Conservation (phyloP, 306 rosid genomes). For the Chamaecrista fasciculata region DNA sequence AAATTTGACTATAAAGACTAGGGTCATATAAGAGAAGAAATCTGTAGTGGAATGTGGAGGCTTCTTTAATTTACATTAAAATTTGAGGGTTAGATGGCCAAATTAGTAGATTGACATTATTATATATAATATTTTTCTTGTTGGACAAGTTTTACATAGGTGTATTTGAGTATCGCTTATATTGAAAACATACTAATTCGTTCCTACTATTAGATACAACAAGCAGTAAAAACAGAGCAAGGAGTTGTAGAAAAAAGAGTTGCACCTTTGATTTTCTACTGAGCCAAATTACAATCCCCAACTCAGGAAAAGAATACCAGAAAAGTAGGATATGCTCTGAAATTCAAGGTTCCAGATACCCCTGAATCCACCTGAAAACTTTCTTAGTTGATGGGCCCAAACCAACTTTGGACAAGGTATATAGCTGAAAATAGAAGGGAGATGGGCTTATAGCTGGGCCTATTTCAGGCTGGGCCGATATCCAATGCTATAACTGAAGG, state of each 20-base stretch:
- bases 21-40: constrained; percentile 15
- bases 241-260: background rate
- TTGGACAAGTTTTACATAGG: background rate
- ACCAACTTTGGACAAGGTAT: too few species aligned
- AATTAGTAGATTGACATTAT: background rate
- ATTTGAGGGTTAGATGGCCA: background rate
- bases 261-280: background rate
- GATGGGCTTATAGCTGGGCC: too few species aligned
- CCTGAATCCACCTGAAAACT: too few species aligned
- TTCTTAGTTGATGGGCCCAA: too few species aligned
- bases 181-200: background rate
- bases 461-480: too few species aligned
- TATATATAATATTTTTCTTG: background rate
- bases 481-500: too few species aligned
- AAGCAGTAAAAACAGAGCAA: background rate
- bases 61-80: background rate
- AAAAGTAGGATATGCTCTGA: background rate
- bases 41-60: background rate
- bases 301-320: background rate
- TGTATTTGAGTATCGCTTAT: background rate
- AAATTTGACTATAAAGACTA: constrained; percentile 11
- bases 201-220: background rate
- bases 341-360: background rate
- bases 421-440: too few species aligned
- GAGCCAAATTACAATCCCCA: background rate